These are phyloP conservation scores for Globisporangium okanoganense DNA, from an alignment of 352 stramenopile genomes.

Conservation along the genomic window DNA sequence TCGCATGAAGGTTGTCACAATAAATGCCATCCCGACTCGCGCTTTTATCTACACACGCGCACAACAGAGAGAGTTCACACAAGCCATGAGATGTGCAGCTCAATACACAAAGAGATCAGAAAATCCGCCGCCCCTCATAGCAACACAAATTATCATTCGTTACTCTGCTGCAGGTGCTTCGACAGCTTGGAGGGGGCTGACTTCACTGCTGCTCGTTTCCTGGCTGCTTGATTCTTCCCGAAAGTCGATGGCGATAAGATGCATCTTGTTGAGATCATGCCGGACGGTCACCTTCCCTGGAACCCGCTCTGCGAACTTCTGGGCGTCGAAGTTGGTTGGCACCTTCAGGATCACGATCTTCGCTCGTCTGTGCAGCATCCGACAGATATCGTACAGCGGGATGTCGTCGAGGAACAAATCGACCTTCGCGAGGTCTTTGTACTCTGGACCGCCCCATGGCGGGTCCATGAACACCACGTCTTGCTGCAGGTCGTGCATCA, in stretches of 20 bases:
- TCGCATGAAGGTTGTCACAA: no score
- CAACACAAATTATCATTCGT: no score
- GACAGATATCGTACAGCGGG: slow-evolving; percentile 64
- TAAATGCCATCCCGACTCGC: no score
- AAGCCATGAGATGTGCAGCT: no score
- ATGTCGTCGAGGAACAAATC: slow-evolving; percentile 64
- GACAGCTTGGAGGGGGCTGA: no score
- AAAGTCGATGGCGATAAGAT: slow-evolving; percentile 65
- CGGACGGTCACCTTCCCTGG: slow-evolving; percentile 52
- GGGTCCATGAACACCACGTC: slow-evolving; percentile 84
- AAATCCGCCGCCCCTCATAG: no score
- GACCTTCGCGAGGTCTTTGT: slow-evolving; percentile 67
- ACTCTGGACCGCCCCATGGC: slow-evolving; percentile 79
- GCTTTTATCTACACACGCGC: no score
- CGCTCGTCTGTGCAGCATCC: slow-evolving; percentile 33
- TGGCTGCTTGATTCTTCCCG: slow-evolving; percentile 24
- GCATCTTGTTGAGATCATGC: slow-evolving; percentile 79
- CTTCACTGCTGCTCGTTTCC: no score
- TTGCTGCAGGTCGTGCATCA: slow-evolving; percentile 67
- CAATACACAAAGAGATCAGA: no score
- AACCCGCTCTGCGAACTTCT: slow-evolving; percentile 60
- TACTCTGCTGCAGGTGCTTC: no score
- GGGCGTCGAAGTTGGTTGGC: slow-evolving; percentile 77
- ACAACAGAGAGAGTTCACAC: no score
- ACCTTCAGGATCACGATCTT: slow-evolving; percentile 78